Evolutionary conservation across 75 land plant genomes (phyloP), one percentile per base, ranked within the genome.

Genomic region (Sequoiadendron giganteum): DNA sequence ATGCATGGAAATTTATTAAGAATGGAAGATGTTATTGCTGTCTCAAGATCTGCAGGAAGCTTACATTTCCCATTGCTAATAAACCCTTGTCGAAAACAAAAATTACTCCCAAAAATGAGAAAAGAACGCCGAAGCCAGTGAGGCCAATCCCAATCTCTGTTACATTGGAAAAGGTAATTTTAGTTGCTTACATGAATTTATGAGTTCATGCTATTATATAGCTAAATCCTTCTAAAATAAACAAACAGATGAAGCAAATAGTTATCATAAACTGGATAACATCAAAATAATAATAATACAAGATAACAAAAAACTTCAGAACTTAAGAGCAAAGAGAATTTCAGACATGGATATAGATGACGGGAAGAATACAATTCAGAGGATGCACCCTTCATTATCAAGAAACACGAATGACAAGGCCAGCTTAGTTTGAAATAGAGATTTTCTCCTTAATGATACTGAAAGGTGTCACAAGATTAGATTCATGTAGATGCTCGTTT

Each of bases 1-100:
- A 65, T 65, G 28, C 70, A 65, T 65, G 70, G 28, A 28, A 65
- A 7, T 28, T 28, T 28, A 25, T 65, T 6, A 25, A 65, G 70
- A 25, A 65, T 25, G n/a, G n/a, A 6, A 65, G 28, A 65, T 28
- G n/a, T 5, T 65, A 65, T 65, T 65, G 70, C n/a, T 7, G 38
- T 32, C 38, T 32, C 18, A 1, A 84, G 56, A 28, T 65, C 56
- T 25, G 58, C 30, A n/a, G n/a, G 38, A n/a, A 65, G 86, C 93
- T 95, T 81, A 97, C 98, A 94, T 97, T 97, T 87, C 99, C 99
- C 96, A 97, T 95, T 56, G 99, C 98, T 77, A 97, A 90, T 32
- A 97, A 91, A 32, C 97, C 99, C 86, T 96, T 97, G 92, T 97
- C 99, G 87, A 97, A 97, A 92, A 97, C 95, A 86, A 97, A 93